Evolutionary conservation across 148 eudicot species (phyloP).

Genomic region (Camellia sinensis): DNA sequence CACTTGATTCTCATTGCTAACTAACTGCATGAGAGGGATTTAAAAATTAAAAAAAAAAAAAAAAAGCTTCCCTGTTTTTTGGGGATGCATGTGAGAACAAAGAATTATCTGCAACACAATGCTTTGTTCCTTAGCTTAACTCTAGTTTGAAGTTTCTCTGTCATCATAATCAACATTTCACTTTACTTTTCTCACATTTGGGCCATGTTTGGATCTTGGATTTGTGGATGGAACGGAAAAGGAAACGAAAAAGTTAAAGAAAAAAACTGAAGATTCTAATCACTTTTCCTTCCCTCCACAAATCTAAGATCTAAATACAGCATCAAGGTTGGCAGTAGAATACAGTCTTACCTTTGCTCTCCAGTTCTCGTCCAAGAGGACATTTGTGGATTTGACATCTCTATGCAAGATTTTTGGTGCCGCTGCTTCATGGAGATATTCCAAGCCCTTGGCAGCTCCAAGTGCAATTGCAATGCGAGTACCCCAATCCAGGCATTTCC

Average conservation of each 20-base stretch:
- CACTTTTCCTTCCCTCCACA: no score
- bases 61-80: no score
- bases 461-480: slow-evolving; percentile 78
- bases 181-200: neutral
- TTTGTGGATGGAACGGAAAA: no score
- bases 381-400: slow-evolving; percentile 90
- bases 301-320: no score
- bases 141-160: slow-evolving; percentile 5
- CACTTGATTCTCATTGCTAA: neutral
- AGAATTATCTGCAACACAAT: neutral
- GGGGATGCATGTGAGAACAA: neutral
- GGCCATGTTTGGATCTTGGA: no score
- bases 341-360: slow-evolving; percentile 63
- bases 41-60: no score
- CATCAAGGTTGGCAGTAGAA: neutral
- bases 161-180: slow-evolving; percentile 2
- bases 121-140: neutral
- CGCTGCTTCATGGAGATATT: slow-evolving; percentile 97
- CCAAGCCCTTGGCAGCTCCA: slow-evolving; percentile 97
- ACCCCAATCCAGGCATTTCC: slow-evolving; percentile 66
- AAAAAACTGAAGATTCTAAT: no score
- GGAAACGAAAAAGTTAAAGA: no score
- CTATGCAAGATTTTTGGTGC: slow-evolving; percentile 95
- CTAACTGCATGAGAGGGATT: neutral
- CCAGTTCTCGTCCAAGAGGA: slow-evolving; percentile 83